Percentiles rank a stretch among this genome's conserved stretches.
Conservation (phyloP, 495 filamentous ascomycete genomes). For the Parathielavia appendiculata region DNA sequence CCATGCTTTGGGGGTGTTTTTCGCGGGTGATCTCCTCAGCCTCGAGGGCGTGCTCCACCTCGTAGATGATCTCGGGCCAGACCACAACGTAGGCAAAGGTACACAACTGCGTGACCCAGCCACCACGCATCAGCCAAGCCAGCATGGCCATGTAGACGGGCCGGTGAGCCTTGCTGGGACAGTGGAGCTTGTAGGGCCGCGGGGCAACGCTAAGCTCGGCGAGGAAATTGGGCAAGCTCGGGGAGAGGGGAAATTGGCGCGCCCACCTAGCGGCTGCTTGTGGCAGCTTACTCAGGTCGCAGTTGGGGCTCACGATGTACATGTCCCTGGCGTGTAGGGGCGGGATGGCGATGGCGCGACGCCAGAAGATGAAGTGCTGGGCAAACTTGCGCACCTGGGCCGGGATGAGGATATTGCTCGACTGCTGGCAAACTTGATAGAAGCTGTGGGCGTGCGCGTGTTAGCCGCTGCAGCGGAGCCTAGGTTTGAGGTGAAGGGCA, state of each 20-base stretch:
- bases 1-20: constrained; percentile 23
- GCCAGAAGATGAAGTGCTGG: constrained; percentile 90
- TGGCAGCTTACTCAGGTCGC: constrained; percentile 68
- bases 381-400: constrained; percentile 77
- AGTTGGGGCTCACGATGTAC: constrained; percentile 92
- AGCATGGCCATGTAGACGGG: constrained; percentile 81
- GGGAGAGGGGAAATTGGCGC: constrained; percentile 70
- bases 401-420: constrained; percentile 63
- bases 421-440: constrained; percentile 64
- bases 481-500: constrained; percentile 12
- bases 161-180: constrained; percentile 85
- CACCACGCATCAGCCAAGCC: constrained; percentile 84
- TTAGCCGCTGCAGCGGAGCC: not conserved
- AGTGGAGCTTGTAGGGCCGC: constrained; percentile 71
- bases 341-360: constrained; percentile 84
- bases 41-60: constrained; percentile 54
- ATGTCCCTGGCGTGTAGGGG: constrained; percentile 84
- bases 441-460: constrained; percentile 46
- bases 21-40: constrained; percentile 42
- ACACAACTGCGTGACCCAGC: constrained; percentile 87
- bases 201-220: constrained; percentile 69
- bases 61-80: constrained; percentile 56
- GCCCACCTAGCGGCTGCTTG: constrained; percentile 69
- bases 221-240: constrained; percentile 78
- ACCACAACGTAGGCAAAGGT: constrained; percentile 79